These are phyloP conservation scores for Geotrichum carabidarum DNA, from an alignment of 1,139 yeast species.

Conservation along the genomic window DNA sequence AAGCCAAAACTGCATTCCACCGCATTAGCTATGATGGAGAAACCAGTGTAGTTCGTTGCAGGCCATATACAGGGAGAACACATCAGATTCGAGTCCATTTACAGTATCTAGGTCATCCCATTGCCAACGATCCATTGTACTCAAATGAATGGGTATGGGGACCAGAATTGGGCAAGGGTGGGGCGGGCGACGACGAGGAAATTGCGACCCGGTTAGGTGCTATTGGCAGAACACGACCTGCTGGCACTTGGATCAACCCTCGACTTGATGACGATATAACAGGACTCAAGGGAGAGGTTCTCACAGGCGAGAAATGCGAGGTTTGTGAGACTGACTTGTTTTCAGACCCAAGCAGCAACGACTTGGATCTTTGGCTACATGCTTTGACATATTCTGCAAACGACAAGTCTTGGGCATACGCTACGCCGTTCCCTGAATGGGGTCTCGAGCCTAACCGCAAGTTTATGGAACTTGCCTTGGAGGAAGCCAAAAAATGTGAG, in stretches of 20 bases:
- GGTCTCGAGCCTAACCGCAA: conserved; percentile 56
- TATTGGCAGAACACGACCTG: conserved; percentile 64
- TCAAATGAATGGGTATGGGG: conserved; percentile 72
- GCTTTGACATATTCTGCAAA: conserved; percentile 66
- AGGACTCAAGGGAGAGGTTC: conserved; percentile 49
- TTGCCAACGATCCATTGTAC: conserved; percentile 91
- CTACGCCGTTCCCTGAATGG: conserved; percentile 84
- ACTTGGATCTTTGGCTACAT: conserved; percentile 82
- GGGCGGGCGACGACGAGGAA: conserved; percentile 45
- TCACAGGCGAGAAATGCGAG: conserved; percentile 55
- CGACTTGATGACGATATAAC: conserved; percentile 14
- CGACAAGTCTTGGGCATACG: conserved; percentile 63
- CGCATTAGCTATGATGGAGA: conserved; percentile 58
- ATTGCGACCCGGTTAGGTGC: conserved; percentile 49
- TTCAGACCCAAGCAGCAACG: conserved; percentile 84
- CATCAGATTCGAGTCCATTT: conserved; percentile 93
- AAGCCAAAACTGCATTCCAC: conserved; percentile 46
- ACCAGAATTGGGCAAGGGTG: conserved; percentile 49
- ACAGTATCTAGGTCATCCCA: conserved; percentile 81
- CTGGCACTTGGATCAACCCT: conserved; percentile 59
- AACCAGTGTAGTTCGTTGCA: conserved; percentile 71
- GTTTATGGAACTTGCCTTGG: conserved; percentile 59
- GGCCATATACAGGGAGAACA: conserved; percentile 86
- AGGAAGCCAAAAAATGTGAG: conserved; percentile 74
- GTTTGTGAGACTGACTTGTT: conserved; percentile 70